These are phyloP conservation scores for Camellia oleifera DNA, from an alignment of 179 eudicot genomes.

Conservation along the genomic window DNA sequence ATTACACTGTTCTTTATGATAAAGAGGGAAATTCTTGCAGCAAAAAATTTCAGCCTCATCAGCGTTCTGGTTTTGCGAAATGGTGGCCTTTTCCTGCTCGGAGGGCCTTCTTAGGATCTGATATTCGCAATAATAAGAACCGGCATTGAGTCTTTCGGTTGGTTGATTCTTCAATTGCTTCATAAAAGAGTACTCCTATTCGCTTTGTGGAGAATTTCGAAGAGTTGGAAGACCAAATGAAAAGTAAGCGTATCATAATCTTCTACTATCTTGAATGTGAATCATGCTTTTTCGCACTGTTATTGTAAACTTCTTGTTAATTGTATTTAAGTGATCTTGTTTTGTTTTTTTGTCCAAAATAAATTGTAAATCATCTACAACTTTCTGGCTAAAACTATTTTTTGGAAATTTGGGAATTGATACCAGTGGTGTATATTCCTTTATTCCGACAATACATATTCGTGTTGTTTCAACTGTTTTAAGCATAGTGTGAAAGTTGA, in stretches of 20 bases:
- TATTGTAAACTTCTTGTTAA: neutral
- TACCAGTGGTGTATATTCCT: too few species aligned
- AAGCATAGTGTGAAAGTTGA: too few species aligned
- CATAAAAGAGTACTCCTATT: neutral
- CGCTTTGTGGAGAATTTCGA: neutral
- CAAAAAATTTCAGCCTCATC: slow-evolving; percentile 8
- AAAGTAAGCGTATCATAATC: neutral
- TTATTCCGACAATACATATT: too few species aligned
- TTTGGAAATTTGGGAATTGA: too few species aligned
- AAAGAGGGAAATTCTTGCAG: slow-evolving; percentile 35
- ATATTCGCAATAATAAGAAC: neutral
- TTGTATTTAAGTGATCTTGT: neutral
- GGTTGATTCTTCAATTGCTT: neutral
- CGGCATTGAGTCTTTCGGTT: neutral
- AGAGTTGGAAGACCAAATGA: neutral
- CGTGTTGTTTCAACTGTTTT: too few species aligned
- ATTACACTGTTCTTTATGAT: slow-evolving; percentile 66
- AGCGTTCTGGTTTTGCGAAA: slow-evolving; percentile 16
- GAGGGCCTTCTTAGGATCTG: slow-evolving; percentile 7
- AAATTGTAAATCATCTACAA: too few species aligned
- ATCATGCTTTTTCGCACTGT: neutral
- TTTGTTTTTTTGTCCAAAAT: too few species aligned
- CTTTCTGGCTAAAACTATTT: too few species aligned
- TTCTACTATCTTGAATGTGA: neutral
- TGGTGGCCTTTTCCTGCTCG: slow-evolving; percentile 11